Conservation (phyloP, 2,329 filamentous ascomycete species). For the Colletotrichum filicis region DNA sequence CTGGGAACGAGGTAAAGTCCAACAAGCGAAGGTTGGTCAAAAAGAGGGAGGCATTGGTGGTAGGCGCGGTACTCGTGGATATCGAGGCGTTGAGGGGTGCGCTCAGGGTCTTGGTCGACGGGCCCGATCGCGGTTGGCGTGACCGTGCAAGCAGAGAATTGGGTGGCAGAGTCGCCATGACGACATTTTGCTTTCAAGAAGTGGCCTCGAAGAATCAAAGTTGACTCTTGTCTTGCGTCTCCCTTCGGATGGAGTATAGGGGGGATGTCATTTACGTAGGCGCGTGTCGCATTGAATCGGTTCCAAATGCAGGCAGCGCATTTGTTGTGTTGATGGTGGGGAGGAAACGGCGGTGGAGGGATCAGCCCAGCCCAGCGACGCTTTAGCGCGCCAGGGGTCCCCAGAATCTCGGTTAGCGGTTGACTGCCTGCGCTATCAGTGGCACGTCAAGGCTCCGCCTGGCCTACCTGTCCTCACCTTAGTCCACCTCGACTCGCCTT, state of each 20-base stretch:
- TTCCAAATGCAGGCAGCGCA: constrained; percentile 18
- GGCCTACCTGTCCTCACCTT: not conserved
- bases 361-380: constrained; percentile 28
- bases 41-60: constrained; percentile 73
- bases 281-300: constrained; percentile 25
- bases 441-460: not conserved
- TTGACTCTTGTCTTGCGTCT: not conserved
- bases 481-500: not conserved
- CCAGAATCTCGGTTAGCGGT: not conserved
- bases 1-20: constrained; percentile 77
- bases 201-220: not conserved
- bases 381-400: not conserved
- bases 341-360: constrained; percentile 32
- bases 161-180: constrained; percentile 45
- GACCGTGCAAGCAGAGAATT: constrained; percentile 45
- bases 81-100: constrained; percentile 15
- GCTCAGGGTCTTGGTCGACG: constrained; percentile 32
- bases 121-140: constrained; percentile 38
- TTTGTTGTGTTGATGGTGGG: constrained; percentile 35
- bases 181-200: constrained; percentile 39
- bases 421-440: not conserved
- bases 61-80: constrained; percentile 49
- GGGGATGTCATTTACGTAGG: not conserved
- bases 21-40: constrained; percentile 86
- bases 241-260: not conserved